Evolutionary conservation across 371 early-diverging fungal species (phyloP).

Genomic region (Caulochytrium protostelioides): DNA sequence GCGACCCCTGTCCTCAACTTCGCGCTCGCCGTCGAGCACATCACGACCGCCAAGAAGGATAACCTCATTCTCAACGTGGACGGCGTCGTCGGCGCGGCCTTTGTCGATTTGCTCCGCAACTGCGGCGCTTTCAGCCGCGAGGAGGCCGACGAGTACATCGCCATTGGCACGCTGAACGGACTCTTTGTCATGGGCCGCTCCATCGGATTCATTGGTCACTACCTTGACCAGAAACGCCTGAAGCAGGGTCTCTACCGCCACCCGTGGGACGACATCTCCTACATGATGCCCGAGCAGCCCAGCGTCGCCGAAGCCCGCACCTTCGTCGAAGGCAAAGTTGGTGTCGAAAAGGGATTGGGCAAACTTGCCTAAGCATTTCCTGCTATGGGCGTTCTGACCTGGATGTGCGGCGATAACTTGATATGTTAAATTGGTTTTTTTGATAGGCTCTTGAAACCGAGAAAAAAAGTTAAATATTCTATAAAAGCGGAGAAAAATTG

Average conservation of each 20-base stretch:
- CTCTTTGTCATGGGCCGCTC: constrained; percentile 85
- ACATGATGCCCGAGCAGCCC: constrained; percentile 20
- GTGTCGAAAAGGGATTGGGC: no score
- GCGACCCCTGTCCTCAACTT: constrained; percentile 68
- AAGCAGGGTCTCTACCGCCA: constrained; percentile 89
- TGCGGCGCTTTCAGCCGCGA: constrained; percentile 81
- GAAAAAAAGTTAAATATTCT: no score
- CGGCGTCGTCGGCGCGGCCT: constrained; percentile 84
- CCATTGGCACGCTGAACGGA: constrained; percentile 89
- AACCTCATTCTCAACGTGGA: constrained; percentile 93
- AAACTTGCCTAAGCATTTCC: no score
- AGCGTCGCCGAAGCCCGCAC: no score
- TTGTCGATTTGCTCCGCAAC: constrained; percentile 80
- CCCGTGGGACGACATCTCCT: constrained; percentile 95
- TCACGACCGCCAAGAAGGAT: constrained; percentile 93
- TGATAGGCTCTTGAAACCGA: no score
- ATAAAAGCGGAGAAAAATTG: no score
- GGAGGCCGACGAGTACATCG: constrained; percentile 89
- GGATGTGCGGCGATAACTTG: no score
- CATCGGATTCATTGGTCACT: constrained; percentile 92
- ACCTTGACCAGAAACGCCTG: constrained; percentile 87
- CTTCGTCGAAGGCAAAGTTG: no score
- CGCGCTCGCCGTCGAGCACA: constrained; percentile 77
- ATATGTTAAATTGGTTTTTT: no score
- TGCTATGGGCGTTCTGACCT: no score